A percentile compares a stretch with the other conserved stretches of the same genome.
These are phyloP conservation scores for Hebeloma cylindrosporum DNA, from an alignment of 768 basidiomycete genomes.

Conservation along the genomic window DNA sequence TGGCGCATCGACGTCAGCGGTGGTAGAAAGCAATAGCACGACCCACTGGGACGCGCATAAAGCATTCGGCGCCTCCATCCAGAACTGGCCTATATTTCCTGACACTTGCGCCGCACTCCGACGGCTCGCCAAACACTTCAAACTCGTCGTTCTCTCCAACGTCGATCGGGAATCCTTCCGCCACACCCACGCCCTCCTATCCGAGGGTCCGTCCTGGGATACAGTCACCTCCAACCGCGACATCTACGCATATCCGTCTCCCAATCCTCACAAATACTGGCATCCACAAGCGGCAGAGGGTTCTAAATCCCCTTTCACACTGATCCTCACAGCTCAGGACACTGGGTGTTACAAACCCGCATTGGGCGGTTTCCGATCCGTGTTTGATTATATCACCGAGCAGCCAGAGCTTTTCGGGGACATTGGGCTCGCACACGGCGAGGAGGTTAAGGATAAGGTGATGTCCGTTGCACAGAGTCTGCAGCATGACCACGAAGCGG, in stretches of 20 bases:
- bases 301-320: slow-evolving; percentile 59
- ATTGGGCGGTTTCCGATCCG: slow-evolving; percentile 50
- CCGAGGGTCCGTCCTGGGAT: slow-evolving; percentile 33
- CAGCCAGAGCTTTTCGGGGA: slow-evolving; percentile 41
- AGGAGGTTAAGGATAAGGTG: slow-evolving; percentile 45
- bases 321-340: slow-evolving; percentile 71
- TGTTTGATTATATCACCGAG: slow-evolving; percentile 42
- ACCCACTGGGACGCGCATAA: slow-evolving; percentile 31
- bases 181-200: slow-evolving; percentile 56
- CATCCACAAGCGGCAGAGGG: slow-evolving; percentile 41
- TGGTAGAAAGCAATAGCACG: slow-evolving; percentile 4
- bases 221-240: slow-evolving; percentile 20
- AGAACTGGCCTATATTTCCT: slow-evolving; percentile 63
- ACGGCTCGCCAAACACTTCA: slow-evolving; percentile 59
- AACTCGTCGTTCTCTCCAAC: slow-evolving; percentile 74
- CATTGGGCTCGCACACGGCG: slow-evolving; percentile 17
- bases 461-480: slow-evolving; percentile 70
- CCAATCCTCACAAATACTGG: slow-evolving; percentile 39
- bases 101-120: slow-evolving; percentile 64
- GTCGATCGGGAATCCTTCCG: slow-evolving; percentile 67
- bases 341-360: slow-evolving; percentile 74
- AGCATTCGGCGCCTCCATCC: slow-evolving; percentile 61
- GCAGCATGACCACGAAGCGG: slow-evolving; percentile 65
- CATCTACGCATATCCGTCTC: slow-evolving; percentile 32
- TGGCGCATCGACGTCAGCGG: slow-evolving; percentile 17